phyloP scores from a whole-genome alignment of 495 filamentous ascomycete species.

The Neurospora sp. region DNA sequence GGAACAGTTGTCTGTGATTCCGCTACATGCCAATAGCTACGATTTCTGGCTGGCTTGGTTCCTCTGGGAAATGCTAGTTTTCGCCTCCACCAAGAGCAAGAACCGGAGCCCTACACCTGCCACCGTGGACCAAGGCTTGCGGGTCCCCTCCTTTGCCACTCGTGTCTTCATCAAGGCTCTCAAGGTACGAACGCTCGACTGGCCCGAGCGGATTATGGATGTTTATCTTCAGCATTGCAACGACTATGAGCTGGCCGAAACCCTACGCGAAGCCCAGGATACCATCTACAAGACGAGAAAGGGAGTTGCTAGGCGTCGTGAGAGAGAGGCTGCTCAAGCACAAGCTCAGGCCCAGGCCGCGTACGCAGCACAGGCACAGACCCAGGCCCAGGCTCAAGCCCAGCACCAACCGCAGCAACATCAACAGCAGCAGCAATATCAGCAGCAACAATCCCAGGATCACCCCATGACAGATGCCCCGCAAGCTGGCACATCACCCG shows the following conservation, averaged over 20 bases:
- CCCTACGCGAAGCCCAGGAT: constrained; percentile 58
- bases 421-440: neutral
- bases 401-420: neutral
- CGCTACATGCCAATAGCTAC: constrained; percentile 60
- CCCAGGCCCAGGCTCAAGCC: constrained; percentile 12
- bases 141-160: constrained; percentile 54
- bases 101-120: constrained; percentile 35
- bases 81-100: constrained; percentile 28
- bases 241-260: constrained; percentile 68
- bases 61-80: constrained; percentile 71
- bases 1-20: constrained; percentile 49
- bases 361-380: constrained; percentile 10
- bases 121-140: constrained; percentile 21
- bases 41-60: constrained; percentile 93
- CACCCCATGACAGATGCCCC: constrained; percentile 19
- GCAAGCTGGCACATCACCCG: constrained; percentile 17
- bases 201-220: constrained; percentile 82
- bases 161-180: constrained; percentile 65
- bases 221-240: constrained; percentile 77
- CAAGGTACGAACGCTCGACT: constrained; percentile 62
- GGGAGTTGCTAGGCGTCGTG: constrained; percentile 52
- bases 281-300: constrained; percentile 56
- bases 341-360: constrained; percentile 19
- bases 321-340: constrained; percentile 50
- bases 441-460: constrained; percentile 10